phyloP scores from a whole-genome alignment of 2,329 filamentous ascomycete species.

The Fusarium protoensiforme region DNA sequence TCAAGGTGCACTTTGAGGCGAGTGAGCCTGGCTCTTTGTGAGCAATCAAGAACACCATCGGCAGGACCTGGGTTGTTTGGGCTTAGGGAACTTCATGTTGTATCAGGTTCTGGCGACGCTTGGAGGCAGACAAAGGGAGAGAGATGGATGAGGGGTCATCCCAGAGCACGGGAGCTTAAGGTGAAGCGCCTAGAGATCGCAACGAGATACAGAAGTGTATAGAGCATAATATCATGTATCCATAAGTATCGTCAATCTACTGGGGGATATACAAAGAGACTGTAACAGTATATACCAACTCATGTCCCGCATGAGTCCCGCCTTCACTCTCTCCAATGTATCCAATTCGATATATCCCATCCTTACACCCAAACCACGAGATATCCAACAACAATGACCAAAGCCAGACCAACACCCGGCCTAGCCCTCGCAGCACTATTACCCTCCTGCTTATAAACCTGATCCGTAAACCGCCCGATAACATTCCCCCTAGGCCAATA shows the following conservation, averaged over 20 bases:
- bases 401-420: constrained; percentile 21
- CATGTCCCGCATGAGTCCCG: constrained; percentile 27
- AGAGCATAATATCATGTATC: constrained; percentile 2
- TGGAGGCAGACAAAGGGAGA: not conserved
- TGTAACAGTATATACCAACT: not conserved
- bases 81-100: not conserved
- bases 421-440: constrained; percentile 17
- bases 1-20: not conserved
- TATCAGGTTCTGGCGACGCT: too few relatives aligned
- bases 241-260: constrained; percentile 3
- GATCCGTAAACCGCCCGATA: constrained; percentile 58
- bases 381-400: constrained; percentile 29
- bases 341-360: not conserved
- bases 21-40: not conserved
- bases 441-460: constrained; percentile 43
- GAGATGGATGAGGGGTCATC: not conserved
- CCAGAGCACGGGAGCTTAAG: not conserved
- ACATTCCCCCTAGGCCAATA: constrained; percentile 77
- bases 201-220: not conserved
- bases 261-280: constrained; percentile 6
- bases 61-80: not conserved
- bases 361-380: constrained; percentile 23
- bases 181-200: not conserved
- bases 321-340: not conserved
- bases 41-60: not conserved